Evolutionary conservation across 2,329 filamentous ascomycete species (phyloP), one percentile per base, ranked within the genome.

Genomic region (Talaromyces sp.): DNA sequence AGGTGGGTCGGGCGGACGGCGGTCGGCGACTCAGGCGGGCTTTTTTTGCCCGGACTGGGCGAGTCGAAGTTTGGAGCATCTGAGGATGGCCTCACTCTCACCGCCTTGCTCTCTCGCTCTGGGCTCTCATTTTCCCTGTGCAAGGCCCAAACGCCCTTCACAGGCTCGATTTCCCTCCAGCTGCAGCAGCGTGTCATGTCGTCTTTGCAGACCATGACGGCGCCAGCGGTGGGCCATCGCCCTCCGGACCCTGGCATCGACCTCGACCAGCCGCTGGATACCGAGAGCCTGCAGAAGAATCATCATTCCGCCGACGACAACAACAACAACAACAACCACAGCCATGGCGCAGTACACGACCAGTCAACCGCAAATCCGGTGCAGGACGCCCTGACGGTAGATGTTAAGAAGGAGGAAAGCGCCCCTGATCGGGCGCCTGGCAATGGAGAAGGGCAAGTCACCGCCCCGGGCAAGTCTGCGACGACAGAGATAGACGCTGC

Each of bases 151-250:
- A 36, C 33, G 33, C 33, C 33, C 33, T 36, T 30, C 65, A 66
- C 44, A 17, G 57, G 62, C 65, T 60, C 57, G 27, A 53, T n/a
- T 25, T 25, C 65, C 59, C 60, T 62, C 60, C 49, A 58, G 55
- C 62, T 66, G 65, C 69, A 68, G 62, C 67, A 70, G 71, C 70
- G 69, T 75, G 73, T 73, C 74, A 77, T 78, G 76, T 77, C 75
- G 73, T 75, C 72, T 68, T 78, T 75, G 72, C 75, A 77, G 74
- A 77, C 75, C 74, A 77, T 78, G 76, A 77, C 75, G 71, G 75
- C 76, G 74, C 75, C 76, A 73, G 73, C 75, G 69, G 71, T 78
- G 74, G 75, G 76, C 70, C 76, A 76, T 75, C 72, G 72, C 68
- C 76, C 76, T 69, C 74, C 73, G 67, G 75, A 78, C 69, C 68